phyloP scores from a whole-genome alignment of 129 eudicot species.

The Flaveria bidentis region DNA sequence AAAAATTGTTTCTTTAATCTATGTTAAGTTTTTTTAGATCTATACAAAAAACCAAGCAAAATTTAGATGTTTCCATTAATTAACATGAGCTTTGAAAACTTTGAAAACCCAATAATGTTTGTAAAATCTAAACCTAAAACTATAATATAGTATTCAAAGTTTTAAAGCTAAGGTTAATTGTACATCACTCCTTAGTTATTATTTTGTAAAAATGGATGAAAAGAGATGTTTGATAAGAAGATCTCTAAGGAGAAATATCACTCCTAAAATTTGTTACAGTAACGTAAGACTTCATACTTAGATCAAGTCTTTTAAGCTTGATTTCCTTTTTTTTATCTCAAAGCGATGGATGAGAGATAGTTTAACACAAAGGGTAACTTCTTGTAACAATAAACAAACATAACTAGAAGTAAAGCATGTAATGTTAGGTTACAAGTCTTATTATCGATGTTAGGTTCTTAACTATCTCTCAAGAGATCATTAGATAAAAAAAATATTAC shows the following conservation, averaged over 20 bases:
- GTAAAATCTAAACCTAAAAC: conserved; percentile 13
- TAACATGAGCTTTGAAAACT: not conserved
- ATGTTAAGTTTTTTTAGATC: no score
- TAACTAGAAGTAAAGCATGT: no score
- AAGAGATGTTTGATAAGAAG: not conserved
- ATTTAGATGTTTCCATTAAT: not conserved
- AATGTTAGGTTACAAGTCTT: not conserved
- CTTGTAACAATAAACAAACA: no score
- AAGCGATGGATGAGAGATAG: conserved; percentile 3
- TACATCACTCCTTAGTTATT: not conserved
- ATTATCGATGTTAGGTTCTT: not conserved
- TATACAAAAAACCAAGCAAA: not conserved
- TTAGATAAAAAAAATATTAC: not conserved
- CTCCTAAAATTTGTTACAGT: not conserved
- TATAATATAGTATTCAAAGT: not conserved
- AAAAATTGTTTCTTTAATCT: not conserved
- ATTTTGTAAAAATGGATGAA: not conserved
- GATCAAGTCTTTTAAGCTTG: not conserved
- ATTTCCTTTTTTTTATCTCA: conserved; percentile 13
- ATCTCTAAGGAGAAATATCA: not conserved
- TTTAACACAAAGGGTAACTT: not conserved
- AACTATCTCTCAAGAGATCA: not conserved
- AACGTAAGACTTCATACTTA: not conserved
- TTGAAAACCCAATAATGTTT: not conserved
- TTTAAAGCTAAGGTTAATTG: not conserved